These are phyloP conservation scores for Annulohypoxylon maeteangense DNA, from an alignment of 495 filamentous ascomycete genomes.

Conservation along the genomic window DNA sequence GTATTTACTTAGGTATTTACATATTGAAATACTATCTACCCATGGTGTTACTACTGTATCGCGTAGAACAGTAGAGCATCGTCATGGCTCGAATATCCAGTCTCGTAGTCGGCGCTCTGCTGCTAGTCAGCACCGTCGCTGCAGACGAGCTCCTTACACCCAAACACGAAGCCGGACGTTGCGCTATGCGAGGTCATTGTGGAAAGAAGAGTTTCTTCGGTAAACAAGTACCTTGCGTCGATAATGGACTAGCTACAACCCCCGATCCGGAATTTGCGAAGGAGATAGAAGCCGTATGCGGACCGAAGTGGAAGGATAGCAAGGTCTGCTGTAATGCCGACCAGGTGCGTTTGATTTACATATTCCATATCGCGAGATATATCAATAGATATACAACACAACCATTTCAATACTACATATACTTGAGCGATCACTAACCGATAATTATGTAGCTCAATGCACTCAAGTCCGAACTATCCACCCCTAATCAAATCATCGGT, in stretches of 20 bases:
- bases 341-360: constrained; percentile 67
- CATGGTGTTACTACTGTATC: constrained; percentile 34
- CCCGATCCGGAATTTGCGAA: constrained; percentile 74
- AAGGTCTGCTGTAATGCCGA: constrained; percentile 85
- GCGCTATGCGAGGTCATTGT: constrained; percentile 90
- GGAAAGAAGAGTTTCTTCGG: constrained; percentile 90
- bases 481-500: constrained; percentile 87
- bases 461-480: constrained; percentile 81
- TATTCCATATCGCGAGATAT: constrained; percentile 6
- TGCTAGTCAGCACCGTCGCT: constrained; percentile 49
- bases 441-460: constrained; percentile 70
- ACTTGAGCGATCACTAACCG: constrained; percentile 29
- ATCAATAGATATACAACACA: background rate
- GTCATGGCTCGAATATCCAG: constrained; percentile 45
- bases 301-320: constrained; percentile 81
- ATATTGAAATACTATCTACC: background rate
- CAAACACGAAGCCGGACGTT: constrained; percentile 88
- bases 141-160: constrained; percentile 57
- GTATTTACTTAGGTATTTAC: background rate
- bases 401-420: background rate
- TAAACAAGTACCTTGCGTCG: constrained; percentile 87
- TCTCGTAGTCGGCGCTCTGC: constrained; percentile 51
- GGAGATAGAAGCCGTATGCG: constrained; percentile 86
- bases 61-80: constrained; percentile 31
- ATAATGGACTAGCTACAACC: constrained; percentile 83